These are phyloP conservation scores for Mucor ambiguus DNA, from an alignment of 371 early-diverging fungal genomes.

Conservation along the genomic window DNA sequence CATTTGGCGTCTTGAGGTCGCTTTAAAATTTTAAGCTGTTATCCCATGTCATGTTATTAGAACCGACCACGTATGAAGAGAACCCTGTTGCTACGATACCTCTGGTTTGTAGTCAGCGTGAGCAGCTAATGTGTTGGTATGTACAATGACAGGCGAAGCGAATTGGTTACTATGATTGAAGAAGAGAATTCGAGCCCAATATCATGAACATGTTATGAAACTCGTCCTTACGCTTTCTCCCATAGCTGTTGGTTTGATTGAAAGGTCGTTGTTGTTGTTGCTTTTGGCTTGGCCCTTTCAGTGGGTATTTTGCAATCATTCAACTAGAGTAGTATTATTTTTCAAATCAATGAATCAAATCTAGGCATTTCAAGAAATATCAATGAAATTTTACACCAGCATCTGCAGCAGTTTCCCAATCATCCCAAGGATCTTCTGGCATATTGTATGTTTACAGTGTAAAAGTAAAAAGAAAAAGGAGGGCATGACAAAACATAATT, in stretches of 20 bases:
- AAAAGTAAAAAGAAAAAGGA: neutral
- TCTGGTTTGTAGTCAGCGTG: conserved; percentile 37
- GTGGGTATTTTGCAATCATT: conserved; percentile 12
- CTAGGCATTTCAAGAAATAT: neutral
- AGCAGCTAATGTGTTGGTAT: conserved; percentile 20
- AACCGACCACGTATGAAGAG: neutral
- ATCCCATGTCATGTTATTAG: neutral
- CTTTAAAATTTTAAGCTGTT: conserved; percentile 29
- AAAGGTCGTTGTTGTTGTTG: conserved; percentile 11
- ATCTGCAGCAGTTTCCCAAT: conserved; percentile 48
- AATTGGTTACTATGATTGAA: conserved; percentile 21
- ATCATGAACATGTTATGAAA: too few relatives aligned
- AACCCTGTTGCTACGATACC: conserved; percentile 7
- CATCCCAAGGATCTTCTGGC: conserved; percentile 45
- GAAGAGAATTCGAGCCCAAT: neutral
- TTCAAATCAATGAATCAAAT: conserved; percentile 5
- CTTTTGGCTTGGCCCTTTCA: conserved; percentile 9
- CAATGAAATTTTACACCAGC: conserved; percentile 30
- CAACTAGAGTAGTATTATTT: conserved; percentile 11
- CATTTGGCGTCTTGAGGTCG: conserved; percentile 14
- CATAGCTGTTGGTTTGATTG: conserved; percentile 30
- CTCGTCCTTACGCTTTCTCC: conserved; percentile 33
- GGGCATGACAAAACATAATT: neutral
- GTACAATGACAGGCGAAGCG: conserved; percentile 25
- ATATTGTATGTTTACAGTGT: conserved; percentile 3